These are phyloP conservation scores for Crassisporium funariophilum DNA, from an alignment of 768 basidiomycete genomes.

Conservation along the genomic window DNA sequence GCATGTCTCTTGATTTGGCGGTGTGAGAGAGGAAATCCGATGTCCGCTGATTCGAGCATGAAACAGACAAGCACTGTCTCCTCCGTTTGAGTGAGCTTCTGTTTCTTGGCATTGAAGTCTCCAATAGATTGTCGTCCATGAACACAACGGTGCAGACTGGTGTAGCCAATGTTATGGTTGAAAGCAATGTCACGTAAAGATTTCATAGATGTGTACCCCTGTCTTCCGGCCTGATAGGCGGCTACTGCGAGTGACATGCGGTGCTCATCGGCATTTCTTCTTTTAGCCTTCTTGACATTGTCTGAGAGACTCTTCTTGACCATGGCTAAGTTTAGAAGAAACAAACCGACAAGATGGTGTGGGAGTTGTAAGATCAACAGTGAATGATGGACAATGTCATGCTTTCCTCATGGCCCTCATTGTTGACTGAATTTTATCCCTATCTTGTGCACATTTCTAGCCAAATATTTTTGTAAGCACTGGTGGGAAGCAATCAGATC, in stretches of 20 bases:
- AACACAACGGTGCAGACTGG: constrained; percentile 16
- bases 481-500: too few relatives aligned
- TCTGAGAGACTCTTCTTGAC: too few relatives aligned
- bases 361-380: too few relatives aligned
- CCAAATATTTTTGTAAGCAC: too few relatives aligned
- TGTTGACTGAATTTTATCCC: too few relatives aligned
- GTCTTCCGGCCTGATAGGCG: not conserved
- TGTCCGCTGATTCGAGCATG: constrained; percentile 28
- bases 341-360: too few relatives aligned
- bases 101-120: constrained; percentile 18
- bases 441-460: too few relatives aligned
- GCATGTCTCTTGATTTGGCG: not conserved
- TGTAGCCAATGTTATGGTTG: not conserved
- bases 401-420: too few relatives aligned
- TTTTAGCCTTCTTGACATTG: too few relatives aligned
- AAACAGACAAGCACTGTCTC: constrained; percentile 32
- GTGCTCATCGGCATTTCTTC: too few relatives aligned
- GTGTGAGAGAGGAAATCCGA: constrained; percentile 25
- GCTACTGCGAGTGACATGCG: not conserved
- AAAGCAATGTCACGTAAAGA: not conserved
- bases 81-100: constrained; percentile 26
- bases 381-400: too few relatives aligned
- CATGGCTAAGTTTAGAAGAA: too few relatives aligned
- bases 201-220: not conserved
- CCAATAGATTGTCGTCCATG: constrained; percentile 10